phyloP scores from a whole-genome alignment of 169 alveolate species.

The Plasmodium vivax region DNA sequence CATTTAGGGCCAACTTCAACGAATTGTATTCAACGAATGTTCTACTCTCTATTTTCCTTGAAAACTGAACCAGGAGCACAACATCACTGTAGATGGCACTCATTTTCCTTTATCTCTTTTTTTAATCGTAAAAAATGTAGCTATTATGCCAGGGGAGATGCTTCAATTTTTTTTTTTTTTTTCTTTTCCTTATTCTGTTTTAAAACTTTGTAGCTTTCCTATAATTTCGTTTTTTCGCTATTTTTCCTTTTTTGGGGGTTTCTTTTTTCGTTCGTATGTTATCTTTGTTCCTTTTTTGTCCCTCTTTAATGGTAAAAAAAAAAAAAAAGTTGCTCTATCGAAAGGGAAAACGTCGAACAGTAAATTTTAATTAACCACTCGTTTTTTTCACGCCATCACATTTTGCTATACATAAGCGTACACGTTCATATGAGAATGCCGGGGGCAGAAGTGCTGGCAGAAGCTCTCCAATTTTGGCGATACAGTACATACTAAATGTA shows the following conservation, averaged over 20 bases:
- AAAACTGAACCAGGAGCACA: slow-evolving; percentile 72
- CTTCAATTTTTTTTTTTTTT: not conserved
- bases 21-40: slow-evolving; percentile 75
- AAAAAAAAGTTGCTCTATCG: not conserved
- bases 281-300: not conserved
- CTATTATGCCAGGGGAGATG: not conserved
- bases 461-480: not conserved
- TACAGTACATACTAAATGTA: not conserved
- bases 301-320: not conserved
- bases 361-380: not conserved
- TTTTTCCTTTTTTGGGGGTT: slow-evolving; percentile 10
- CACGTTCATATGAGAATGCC: not conserved
- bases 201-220: not conserved
- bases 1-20: slow-evolving; percentile 73
- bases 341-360: not conserved
- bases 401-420: not conserved
- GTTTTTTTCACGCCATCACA: not conserved
- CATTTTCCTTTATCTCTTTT: slow-evolving; percentile 40
- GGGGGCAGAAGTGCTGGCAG: not conserved
- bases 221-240: not conserved
- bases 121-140: slow-evolving; percentile 3
- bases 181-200: not conserved
- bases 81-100: slow-evolving; percentile 66
- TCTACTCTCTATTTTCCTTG: slow-evolving; percentile 70
- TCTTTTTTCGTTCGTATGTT: not conserved